phyloP scores from a whole-genome alignment of 352 stramenopile species.

The Globisporangium camurandrum region DNA sequence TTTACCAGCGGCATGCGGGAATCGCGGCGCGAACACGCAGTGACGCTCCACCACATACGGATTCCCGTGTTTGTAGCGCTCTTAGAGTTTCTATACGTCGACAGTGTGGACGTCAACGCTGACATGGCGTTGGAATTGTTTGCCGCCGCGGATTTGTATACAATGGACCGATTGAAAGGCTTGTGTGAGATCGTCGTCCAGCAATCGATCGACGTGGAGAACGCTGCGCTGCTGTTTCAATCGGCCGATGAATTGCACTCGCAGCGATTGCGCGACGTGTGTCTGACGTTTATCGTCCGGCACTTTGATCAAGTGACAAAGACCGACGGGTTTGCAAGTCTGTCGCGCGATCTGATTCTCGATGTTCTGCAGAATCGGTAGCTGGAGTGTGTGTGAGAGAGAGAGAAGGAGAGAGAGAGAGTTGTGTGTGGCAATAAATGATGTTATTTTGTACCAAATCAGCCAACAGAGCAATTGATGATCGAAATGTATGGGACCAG shows the following conservation, averaged over 20 bases:
- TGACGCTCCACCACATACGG: slow-evolving; percentile 86
- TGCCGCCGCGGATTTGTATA: slow-evolving; percentile 92
- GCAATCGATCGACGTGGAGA: slow-evolving; percentile 85
- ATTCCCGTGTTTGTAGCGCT: slow-evolving; percentile 91
- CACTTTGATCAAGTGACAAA: slow-evolving; percentile 91
- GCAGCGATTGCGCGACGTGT: slow-evolving; percentile 81
- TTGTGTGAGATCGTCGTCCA: slow-evolving; percentile 88
- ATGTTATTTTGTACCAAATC: too few relatives aligned
- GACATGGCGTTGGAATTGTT: slow-evolving; percentile 94
- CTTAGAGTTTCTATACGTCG: slow-evolving; percentile 96
- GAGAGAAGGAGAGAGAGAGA: too few relatives aligned
- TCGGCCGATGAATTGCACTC: slow-evolving; percentile 82
- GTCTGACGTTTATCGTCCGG: slow-evolving; percentile 83
- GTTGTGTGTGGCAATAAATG: too few relatives aligned
- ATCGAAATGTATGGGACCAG: too few relatives aligned
- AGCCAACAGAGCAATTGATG: too few relatives aligned
- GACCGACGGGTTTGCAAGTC: slow-evolving; percentile 78
- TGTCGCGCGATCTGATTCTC: slow-evolving; percentile 85
- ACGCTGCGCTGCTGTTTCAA: slow-evolving; percentile 80
- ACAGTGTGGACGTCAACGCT: slow-evolving; percentile 87
- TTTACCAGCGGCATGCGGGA: slow-evolving; percentile 95
- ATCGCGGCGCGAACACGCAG: slow-evolving; percentile 76
- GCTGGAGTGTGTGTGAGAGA: slow-evolving; percentile 8
- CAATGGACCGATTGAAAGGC: slow-evolving; percentile 90
- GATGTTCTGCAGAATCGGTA: slow-evolving; percentile 85